Percentiles rank a stretch among this genome's conserved stretches.
phyloP scores from a whole-genome alignment of 495 filamentous ascomycete species.

The Penicillium macrosclerotiorum region DNA sequence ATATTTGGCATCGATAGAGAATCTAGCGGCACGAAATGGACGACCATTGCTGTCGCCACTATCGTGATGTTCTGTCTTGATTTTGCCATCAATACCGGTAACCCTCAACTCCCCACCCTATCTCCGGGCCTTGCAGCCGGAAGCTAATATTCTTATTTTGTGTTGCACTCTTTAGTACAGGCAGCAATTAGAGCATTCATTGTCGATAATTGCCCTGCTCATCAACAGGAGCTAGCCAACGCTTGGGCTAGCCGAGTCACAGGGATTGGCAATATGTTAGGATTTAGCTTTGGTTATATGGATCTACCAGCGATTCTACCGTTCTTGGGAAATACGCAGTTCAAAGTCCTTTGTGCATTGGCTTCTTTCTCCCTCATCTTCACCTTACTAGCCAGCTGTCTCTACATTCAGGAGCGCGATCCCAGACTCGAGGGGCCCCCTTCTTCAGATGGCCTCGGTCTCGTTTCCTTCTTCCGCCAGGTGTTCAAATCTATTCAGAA shows the following conservation, averaged over 20 bases:
- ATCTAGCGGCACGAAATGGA: constrained; percentile 57
- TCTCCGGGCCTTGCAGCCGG: background rate
- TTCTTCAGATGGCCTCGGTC: constrained; percentile 54
- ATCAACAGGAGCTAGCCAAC: constrained; percentile 88
- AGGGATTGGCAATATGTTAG: constrained; percentile 82
- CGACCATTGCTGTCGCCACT: constrained; percentile 71
- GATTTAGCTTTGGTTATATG: constrained; percentile 78
- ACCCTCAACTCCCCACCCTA: constrained; percentile 14
- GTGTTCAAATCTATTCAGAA: constrained; percentile 71
- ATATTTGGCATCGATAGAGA: constrained; percentile 68
- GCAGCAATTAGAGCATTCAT: constrained; percentile 87
- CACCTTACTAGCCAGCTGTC: constrained; percentile 65
- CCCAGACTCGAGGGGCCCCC: constrained; percentile 67
- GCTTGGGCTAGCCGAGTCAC: constrained; percentile 80
- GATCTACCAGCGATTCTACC: constrained; percentile 68
- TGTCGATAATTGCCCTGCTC: constrained; percentile 81
- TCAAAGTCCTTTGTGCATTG: constrained; percentile 83
- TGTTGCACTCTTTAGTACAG: constrained; percentile 57
- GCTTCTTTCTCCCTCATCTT: constrained; percentile 65
- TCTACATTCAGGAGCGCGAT: constrained; percentile 71
- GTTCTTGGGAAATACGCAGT: constrained; percentile 80
- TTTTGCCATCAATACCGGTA: constrained; percentile 90
- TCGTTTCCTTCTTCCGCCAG: constrained; percentile 73
- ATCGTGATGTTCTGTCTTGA: constrained; percentile 81
- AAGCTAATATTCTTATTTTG: background rate